phyloP scores from a whole-genome alignment of 768 basidiomycete species.

The Kwoniella europaea region DNA sequence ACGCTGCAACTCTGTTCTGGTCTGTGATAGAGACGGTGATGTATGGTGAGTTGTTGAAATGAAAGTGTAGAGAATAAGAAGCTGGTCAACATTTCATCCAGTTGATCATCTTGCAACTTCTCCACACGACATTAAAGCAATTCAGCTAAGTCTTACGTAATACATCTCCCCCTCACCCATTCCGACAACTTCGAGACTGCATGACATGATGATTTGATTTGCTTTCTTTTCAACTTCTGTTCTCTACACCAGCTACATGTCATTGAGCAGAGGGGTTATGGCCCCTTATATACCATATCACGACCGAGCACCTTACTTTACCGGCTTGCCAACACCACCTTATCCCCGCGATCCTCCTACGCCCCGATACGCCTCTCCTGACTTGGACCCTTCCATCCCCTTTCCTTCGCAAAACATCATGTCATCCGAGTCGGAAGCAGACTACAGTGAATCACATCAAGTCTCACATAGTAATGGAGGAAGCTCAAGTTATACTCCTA shows the following conservation, averaged over 20 bases:
- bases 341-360: conserved; percentile 11
- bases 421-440: conserved; percentile 23
- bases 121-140: not conserved
- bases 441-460: not conserved
- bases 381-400: conserved; percentile 32
- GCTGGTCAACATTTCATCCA: too few species aligned
- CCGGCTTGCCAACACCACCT: conserved; percentile 26
- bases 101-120: not conserved
- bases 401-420: conserved; percentile 25
- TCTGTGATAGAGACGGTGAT: not conserved
- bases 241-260: not conserved
- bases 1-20: not conserved
- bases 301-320: conserved; percentile 42
- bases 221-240: not conserved
- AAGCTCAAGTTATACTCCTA: conserved; percentile 16
- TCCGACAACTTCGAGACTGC: too few species aligned
- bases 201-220: too few species aligned
- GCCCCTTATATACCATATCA: conserved; percentile 37
- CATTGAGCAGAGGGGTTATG: not conserved
- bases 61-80: too few species aligned
- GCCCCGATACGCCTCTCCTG: conserved; percentile 49
- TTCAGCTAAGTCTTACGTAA: too few species aligned
- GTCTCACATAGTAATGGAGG: conserved; percentile 3
- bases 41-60: too few species aligned
- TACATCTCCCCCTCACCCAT: too few species aligned